Conservation (phyloP, 805 yeast species). For the Ogataea chonburiensis region DNA sequence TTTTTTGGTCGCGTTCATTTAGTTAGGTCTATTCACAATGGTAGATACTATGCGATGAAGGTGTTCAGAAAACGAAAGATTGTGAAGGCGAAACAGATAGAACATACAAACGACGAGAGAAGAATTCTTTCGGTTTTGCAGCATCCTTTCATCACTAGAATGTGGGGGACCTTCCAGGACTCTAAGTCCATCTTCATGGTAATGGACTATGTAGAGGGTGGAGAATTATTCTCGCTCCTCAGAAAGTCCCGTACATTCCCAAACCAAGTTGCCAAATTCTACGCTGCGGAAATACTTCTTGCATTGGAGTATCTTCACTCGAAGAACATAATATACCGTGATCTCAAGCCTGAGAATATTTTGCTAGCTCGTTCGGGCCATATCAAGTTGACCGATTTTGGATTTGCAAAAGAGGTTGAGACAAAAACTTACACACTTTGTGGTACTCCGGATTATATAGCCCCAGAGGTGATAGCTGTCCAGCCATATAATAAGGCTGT, state of each 20-base stretch:
- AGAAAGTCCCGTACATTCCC: constrained; percentile 60
- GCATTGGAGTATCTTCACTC: constrained; percentile 59
- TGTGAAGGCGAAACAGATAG: constrained; percentile 61
- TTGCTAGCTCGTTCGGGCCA: constrained; percentile 59
- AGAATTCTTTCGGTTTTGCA: constrained; percentile 57
- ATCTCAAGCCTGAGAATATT: constrained; percentile 61
- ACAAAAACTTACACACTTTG: constrained; percentile 62
- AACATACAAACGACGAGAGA: constrained; percentile 62
- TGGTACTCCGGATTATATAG: constrained; percentile 65
- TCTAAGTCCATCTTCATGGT: constrained; percentile 56
- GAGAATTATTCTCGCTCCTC: constrained; percentile 55
- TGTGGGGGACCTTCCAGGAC: constrained; percentile 71
- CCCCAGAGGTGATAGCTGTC: constrained; percentile 64
- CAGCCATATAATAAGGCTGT: constrained; percentile 62
- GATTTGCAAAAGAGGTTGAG: constrained; percentile 60
- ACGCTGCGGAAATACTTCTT: constrained; percentile 60
- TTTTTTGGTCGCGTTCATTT: constrained; percentile 61
- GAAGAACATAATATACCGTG: constrained; percentile 59
- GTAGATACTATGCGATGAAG: constrained; percentile 59
- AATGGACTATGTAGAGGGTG: constrained; percentile 66
- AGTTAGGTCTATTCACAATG: constrained; percentile 57
- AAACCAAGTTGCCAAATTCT: constrained; percentile 61
- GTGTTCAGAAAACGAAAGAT: constrained; percentile 57
- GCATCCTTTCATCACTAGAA: constrained; percentile 58
- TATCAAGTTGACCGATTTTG: constrained; percentile 60